Conservation (phyloP, 345 rosid species). For the Eucalyptus leucophloia region DNA sequence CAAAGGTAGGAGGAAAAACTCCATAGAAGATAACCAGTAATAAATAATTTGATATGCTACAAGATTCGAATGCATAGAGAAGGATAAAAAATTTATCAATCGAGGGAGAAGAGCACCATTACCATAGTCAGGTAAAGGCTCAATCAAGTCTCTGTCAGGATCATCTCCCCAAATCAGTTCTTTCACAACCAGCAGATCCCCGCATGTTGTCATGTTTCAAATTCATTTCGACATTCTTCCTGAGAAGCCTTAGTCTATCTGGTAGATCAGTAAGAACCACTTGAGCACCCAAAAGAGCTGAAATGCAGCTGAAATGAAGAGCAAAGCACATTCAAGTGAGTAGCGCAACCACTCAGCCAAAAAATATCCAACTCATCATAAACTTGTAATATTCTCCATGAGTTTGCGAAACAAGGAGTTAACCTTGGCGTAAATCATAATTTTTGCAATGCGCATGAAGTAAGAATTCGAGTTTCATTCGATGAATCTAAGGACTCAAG, state of each 20-base stretch:
- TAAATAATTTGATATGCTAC: neutral
- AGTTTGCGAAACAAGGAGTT: neutral
- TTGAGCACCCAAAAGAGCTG: slow-evolving; percentile 81
- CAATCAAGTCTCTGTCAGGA: slow-evolving; percentile 36
- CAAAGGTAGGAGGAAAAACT: neutral
- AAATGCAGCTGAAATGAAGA: slow-evolving; percentile 46
- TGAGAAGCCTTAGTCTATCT: slow-evolving; percentile 71
- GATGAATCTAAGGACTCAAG: neutral
- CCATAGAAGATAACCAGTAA: neutral
- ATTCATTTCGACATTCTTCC: slow-evolving; percentile 60
- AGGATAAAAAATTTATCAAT: neutral
- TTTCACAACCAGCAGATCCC: slow-evolving; percentile 56
- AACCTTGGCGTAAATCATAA: neutral
- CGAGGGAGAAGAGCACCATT: neutral
- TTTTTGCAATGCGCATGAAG: neutral
- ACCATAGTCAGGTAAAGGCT: slow-evolving; percentile 79
- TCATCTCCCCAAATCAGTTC: slow-evolving; percentile 86
- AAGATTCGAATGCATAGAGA: neutral
- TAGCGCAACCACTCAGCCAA: neutral
- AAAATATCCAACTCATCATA: neutral
- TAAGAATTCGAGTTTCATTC: neutral
- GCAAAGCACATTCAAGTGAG: neutral
- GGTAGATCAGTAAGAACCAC: slow-evolving; percentile 81
- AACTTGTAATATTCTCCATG: neutral
- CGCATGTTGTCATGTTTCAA: slow-evolving; percentile 22